Evolutionary conservation across 768 basidiomycete species (phyloP), one percentile per base, ranked within the genome.

Genomic region (Porphyrellus cyaneotinctus): DNA sequence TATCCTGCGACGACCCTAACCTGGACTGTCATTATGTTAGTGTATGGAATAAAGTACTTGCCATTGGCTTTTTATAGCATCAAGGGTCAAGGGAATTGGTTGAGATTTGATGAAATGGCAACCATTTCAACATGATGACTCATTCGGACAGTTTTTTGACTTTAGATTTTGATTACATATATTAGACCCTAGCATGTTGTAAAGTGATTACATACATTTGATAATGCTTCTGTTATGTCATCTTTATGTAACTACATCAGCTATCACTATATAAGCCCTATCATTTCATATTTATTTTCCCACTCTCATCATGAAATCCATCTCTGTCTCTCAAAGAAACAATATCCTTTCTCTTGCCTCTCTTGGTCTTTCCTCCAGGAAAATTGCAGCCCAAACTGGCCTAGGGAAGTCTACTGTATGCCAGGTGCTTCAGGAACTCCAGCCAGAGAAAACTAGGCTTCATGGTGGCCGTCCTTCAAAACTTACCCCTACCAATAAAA

Each of bases 331-430:
- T 31, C 12, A 43, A 43, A 43, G 43, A 5, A 24, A 43, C 4
- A 43, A 43, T 7, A 43, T 31, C 3, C 30, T 52, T 15, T 46
- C 23, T 33, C 22, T 51, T 8, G 10, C 22, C 22, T 46, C 44
- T 32, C 31, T 41, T 41, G 23, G 18, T 6, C 22, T 47, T 15
- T 38, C 24, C 31, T 38, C 4, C n/a, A 17, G 32, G 11, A 23
- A 52, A 22, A 46, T 50, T 41, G 28, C 48, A 10, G 33, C 31
- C 30, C 30, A 54, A 47, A 54, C 33, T 49, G 33, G 43, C 12
- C 23, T 50, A 55, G 37, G 32, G 30, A 54, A 54, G 47, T 49
- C 22, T 38, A 50, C 30, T n/a, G 30, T 43, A 14, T 15, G 33
- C 14, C 18, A 13, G 11, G n/a, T 28, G 7, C 45, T 26, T 36